Base-by-base conservation (phyloP, 2,329 filamentous ascomycete species). In the Botrytis medusae region DNA sequence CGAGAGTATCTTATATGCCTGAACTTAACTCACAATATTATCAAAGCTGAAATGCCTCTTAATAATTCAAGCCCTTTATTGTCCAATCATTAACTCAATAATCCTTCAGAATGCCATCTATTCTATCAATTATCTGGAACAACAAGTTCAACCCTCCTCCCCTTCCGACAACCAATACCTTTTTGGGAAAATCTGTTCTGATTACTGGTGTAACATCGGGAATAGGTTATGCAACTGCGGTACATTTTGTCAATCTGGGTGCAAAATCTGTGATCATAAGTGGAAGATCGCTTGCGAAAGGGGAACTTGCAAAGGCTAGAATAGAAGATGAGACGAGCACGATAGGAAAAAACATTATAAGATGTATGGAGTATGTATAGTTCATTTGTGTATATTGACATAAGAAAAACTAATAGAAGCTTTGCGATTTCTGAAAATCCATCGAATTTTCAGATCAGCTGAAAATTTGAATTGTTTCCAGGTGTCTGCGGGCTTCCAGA, bases 141-240 rank as follows among this genome's bases (percentile, higher is more conserved):
- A 79, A 79, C 72, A 78, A 78, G 54, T 78, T 79, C 70, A 61
- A 34, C 42, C 76, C 78, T 14, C 77, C 79, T 32, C 37, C 73
- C 9, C 76, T 79, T 51, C 78, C 79, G 60, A 74, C 78, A 68
- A 73, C 75, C 4, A 73, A 71, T 9, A 73, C 76, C 57, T 79
- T 79, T 75, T 70, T 74, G 51, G 76, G 74, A n/a, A 77, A 83
- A 74, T 77, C 77, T 8, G 77, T 83, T 67, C 77, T 85, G 51
- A 79, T 86, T 54, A 85, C 84, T 1, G 84, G 84, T 29, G 82
- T 79, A 14, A 84, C 83, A 20, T 77, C 79, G 37, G 84, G 84
- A 22, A 78, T 85, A 0, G 84, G 84, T 14, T 79, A 84, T 32
- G 84, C 82, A 46, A 79, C 82, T 14, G 83, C 84, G 4, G 77